Base-by-base conservation (phyloP, 78 protist genomes). In the Planoprotostelium fungivorum region DNA sequence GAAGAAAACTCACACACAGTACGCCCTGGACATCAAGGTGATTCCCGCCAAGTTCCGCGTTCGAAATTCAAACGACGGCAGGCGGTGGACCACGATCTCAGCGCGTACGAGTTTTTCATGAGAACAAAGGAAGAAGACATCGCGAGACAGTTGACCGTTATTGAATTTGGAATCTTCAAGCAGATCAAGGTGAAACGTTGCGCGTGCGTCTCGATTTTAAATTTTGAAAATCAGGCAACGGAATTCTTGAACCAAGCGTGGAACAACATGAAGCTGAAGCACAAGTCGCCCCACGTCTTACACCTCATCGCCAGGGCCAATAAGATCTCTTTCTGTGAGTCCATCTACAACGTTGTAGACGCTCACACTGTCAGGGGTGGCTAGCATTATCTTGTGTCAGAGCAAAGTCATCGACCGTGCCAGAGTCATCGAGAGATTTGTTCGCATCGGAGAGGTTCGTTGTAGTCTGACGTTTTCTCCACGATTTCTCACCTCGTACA, bases 131-230 rank as follows among this genome's bases (percentile, higher is more conserved):
- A 94, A n/a, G 94, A 93, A 38, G 97, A 96, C 84, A 86, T 96
- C n/a, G 95, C 97, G 0, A 85, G 94, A 38, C 96, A 96, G 38
- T 28, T 96, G 96, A 96, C 96, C 38, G 84, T 96, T 63, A 85
- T 96, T 9, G 97, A 96, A 29, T 93, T 91, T 92, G 95, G 90
- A 23, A 88, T 93, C 1, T 51, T 51, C 73, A 51, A 16, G 73
- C 16, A 5, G 16, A 5, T 51, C 73, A 51, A 51, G 73, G 73
- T 51, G 73, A 51, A 16, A 25, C 73, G 5, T 25, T 51, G 16
- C 73, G 73, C 73, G 31, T 51, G 31, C 31, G 5, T 51, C 31
- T 51, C 5, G 73, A 51, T 51, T 16, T 5, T 16, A 51, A 51
- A 51, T 25, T 5, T 51, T 51, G 63, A 51, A 5, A 96, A 92